These are phyloP conservation scores for Solanum habrochaites DNA, from an alignment of 257 asterid genomes.

Conservation along the genomic window DNA sequence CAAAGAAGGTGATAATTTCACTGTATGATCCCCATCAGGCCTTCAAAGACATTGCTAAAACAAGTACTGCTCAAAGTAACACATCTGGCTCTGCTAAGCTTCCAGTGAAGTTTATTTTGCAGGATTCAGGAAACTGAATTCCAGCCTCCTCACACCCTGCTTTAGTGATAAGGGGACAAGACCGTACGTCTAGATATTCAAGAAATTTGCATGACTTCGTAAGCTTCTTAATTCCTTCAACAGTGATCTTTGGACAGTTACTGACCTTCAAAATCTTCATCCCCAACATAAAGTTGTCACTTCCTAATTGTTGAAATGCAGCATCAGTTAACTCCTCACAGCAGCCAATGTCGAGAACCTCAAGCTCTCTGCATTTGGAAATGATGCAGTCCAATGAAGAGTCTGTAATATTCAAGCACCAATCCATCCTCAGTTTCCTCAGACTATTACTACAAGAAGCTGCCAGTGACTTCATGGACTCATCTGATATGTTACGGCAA, in stretches of 20 bases:
- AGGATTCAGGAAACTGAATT: slow-evolving; percentile 48
- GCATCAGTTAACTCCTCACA: slow-evolving; percentile 83
- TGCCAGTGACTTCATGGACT: slow-evolving; percentile 56
- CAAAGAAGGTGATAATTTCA: neutral
- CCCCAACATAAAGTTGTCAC: slow-evolving; percentile 24
- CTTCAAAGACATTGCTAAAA: neutral
- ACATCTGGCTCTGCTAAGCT: slow-evolving; percentile 67
- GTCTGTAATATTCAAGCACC: slow-evolving; percentile 79
- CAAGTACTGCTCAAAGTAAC: slow-evolving; percentile 24
- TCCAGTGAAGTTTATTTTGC: slow-evolving; percentile 72
- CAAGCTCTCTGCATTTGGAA: slow-evolving; percentile 53
- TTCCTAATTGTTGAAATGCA: slow-evolving; percentile 60
- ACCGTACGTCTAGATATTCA: slow-evolving; percentile 76
- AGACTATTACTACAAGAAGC: slow-evolving; percentile 46
- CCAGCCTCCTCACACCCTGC: slow-evolving; percentile 64
- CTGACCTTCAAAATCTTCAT: slow-evolving; percentile 64
- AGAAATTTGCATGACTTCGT: slow-evolving; percentile 53
- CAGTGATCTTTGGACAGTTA: slow-evolving; percentile 73
- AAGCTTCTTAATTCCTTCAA: slow-evolving; percentile 45
- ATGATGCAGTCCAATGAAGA: slow-evolving; percentile 42
- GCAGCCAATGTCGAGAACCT: slow-evolving; percentile 83
- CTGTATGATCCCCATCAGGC: neutral
- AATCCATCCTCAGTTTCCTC: slow-evolving; percentile 80
- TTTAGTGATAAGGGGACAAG: slow-evolving; percentile 69
- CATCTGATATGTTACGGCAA: slow-evolving; percentile 58